Evolutionary conservation across 257 asterid genomes (phyloP).

Genomic region (Solanum lycopersicoides): DNA sequence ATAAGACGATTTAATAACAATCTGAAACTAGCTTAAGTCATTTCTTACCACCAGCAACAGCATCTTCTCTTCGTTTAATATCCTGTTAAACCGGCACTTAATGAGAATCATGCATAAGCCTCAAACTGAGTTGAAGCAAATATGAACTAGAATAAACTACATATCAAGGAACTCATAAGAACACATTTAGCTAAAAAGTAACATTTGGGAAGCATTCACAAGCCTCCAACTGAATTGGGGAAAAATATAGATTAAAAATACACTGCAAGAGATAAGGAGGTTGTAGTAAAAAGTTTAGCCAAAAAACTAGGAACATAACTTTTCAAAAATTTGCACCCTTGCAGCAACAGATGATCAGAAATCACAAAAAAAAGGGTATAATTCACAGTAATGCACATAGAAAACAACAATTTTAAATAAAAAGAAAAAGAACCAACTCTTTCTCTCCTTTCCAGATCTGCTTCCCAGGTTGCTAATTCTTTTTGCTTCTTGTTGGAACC

Average conservation of each 20-base stretch:
- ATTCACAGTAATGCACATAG: background rate
- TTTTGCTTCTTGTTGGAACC: conserved; percentile 64
- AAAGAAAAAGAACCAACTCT: conserved; percentile 37
- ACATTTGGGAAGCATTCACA: background rate
- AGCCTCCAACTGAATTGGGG: background rate
- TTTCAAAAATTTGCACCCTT: background rate
- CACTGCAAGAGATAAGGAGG: background rate
- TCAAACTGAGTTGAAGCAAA: background rate
- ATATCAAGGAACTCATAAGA: background rate
- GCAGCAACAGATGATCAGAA: background rate
- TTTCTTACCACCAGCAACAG: conserved; percentile 45
- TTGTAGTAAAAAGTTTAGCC: background rate
- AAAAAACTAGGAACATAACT: background rate
- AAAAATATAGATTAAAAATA: background rate
- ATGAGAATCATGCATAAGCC: conserved; percentile 1
- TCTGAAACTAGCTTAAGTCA: background rate
- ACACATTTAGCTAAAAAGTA: background rate
- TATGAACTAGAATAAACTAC: background rate
- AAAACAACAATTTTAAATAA: background rate
- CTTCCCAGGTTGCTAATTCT: conserved; percentile 78
- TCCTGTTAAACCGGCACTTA: conserved; percentile 25
- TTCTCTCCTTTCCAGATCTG: conserved; percentile 72
- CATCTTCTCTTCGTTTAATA: conserved; percentile 50
- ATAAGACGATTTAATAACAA: background rate
- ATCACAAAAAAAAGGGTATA: background rate